Evolutionary conservation across 1,284 basidiomycete species (phyloP).

Genomic region (Puccinia polysora): DNA sequence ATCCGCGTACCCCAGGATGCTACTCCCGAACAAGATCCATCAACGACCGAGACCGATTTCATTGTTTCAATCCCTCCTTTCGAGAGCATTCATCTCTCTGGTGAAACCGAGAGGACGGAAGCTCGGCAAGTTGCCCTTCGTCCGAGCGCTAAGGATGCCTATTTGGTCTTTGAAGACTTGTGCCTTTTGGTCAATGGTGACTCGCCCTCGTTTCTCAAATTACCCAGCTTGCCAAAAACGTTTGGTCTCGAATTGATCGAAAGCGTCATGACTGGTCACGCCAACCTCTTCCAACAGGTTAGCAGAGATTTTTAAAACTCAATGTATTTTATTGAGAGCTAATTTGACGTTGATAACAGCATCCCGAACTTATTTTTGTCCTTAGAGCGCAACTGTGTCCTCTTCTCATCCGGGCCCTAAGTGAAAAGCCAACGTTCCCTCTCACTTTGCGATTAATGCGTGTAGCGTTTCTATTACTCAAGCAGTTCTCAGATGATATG

Average conservation of each 20-base stretch:
- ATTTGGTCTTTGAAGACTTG: constrained; percentile 79
- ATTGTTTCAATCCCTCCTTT: constrained; percentile 41
- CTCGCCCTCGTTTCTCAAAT: constrained; percentile 72
- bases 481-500: constrained; percentile 79
- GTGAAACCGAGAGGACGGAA: constrained; percentile 19
- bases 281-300: constrained; percentile 76
- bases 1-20: constrained; percentile 50
- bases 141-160: constrained; percentile 79
- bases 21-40: constrained; percentile 47
- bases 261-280: constrained; percentile 91
- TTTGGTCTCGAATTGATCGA: constrained; percentile 94
- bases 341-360: constrained; percentile 56
- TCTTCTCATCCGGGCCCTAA: constrained; percentile 75
- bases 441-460: constrained; percentile 83
- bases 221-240: constrained; percentile 81
- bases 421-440: constrained; percentile 77
- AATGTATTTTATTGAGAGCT: background rate
- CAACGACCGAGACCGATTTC: constrained; percentile 28
- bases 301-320: constrained; percentile 44
- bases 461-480: constrained; percentile 84
- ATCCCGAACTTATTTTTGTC: constrained; percentile 74
- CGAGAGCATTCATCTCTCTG: constrained; percentile 43
- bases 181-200: constrained; percentile 72
- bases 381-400: constrained; percentile 84
- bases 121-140: constrained; percentile 59